Evolutionary conservation across 169 alveolate genomes (phyloP), one percentile per base, ranked within the genome.

Genomic region (Plasmodium billcollinsi): DNA sequence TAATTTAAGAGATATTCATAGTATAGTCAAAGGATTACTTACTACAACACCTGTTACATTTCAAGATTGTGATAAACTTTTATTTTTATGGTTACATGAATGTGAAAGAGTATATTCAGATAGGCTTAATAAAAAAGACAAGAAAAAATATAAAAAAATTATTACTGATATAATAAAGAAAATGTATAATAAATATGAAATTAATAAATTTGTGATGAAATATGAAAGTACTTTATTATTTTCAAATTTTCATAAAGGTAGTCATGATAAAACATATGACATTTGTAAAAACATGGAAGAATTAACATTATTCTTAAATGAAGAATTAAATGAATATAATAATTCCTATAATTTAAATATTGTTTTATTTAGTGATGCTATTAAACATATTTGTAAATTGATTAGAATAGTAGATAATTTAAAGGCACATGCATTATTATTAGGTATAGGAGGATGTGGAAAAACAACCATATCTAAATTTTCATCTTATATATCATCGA

Each of bases 361-460:
- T 72, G 99, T 97, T 39, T 95, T 98, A 45, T 98, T 98, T 95
- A 99, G 97, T 88, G 99, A 98, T 85, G 99, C 99, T n/a, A 96
- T 98, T 96, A 96, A 95, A 90, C 99, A 98, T 88, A 98, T 98
- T 61, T 94, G 98, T 78, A 94, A 98, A 67, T 97, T 98, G 18
- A 95, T 98, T 43, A 95, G 99, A 92, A 96, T 98, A 72, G 93
- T 98, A 45, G 95, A 98, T 39, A 95, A 97, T 88, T 97, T 97
- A 69, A 97, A 98, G 24, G 98, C 99, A 26, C 98, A 98, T 92
- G 98, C 99, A 8, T 93, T 97, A 76, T 95, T 98, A 59, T 98
- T 98, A 88, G 99, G 99, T 49, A 98, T 98, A 29, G 99, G 99
- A 50, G 99, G 99, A 80, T 95, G 98, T 21, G 99, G 99, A 90